Evolutionary conservation across 169 alveolate genomes (phyloP), one percentile per base, ranked within the genome.

Genomic region (Toxoplasma gondii): DNA sequence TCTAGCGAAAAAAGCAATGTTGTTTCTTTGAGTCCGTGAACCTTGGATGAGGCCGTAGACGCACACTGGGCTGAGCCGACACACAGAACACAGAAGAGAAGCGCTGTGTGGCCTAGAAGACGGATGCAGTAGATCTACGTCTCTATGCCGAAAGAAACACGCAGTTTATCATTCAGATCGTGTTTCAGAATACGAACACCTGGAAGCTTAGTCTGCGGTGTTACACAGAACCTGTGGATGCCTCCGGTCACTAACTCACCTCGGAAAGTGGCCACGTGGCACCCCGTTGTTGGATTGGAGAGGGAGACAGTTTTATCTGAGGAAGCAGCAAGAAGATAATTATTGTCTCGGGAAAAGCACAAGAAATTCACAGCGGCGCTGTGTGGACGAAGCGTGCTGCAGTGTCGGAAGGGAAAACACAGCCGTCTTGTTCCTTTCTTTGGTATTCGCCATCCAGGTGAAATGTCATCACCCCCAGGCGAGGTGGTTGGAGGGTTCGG

Each of bases 261-360:
- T 41, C 90, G 31, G 67, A 41, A 82, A 41, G 69, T 41, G 19
- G 90, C 90, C 1, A 82, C 41, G 27, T 82, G 90, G 9, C 90
- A 36, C 27, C 90, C 64, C 9, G 64, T 38, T 41, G 10, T 22
- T 0, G 90, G 90, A 38, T 38, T 43, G 64, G 67, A 41, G 41
- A 82, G 90, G 64, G 90, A 82, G 27, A 82, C 67, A 27, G 90
- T 41, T 82, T 82, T 82, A 67, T 82, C 90, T 5, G 90, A 82
- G 1, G 90, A 82, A 4, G 90, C 90, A 7, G 90, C 90, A 38
- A 82, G 90, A 31, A 82, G 90, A 38, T 41, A 82, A 27, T 82
- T 43, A 16, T 36, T 43, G 41, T 82, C 90, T 12, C 90, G 53
- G 10, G 90, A 82, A 44, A 82, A 44, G 36, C 67, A 38, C 43